phyloP scores from a whole-genome alignment of 768 basidiomycete species.

The Ephemerocybe angulata region DNA sequence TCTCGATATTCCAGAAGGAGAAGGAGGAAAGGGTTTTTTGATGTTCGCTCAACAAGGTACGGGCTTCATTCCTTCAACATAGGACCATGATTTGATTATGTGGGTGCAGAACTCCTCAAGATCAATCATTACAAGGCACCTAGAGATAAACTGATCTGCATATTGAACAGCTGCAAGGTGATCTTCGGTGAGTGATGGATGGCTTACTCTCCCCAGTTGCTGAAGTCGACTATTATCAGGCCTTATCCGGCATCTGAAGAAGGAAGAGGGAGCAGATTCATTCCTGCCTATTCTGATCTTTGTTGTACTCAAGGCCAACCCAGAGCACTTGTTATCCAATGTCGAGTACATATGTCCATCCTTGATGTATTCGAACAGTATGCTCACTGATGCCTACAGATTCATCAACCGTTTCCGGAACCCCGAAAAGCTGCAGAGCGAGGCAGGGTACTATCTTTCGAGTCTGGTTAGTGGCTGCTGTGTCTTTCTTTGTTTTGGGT shows the following conservation, averaged over 20 bases:
- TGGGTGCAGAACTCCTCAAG: constrained; percentile 75
- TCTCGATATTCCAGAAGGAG: constrained; percentile 81
- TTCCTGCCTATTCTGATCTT: constrained; percentile 95
- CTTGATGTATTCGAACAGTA: neutral
- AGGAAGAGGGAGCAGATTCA: constrained; percentile 87
- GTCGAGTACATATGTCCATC: constrained; percentile 64
- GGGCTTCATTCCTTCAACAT: neutral
- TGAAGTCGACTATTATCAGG: constrained; percentile 42
- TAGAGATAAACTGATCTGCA: constrained; percentile 95
- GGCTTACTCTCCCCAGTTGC: constrained; percentile 4
- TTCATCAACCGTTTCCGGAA: constrained; percentile 96
- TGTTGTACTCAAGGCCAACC: constrained; percentile 92
- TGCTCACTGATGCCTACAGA: constrained; percentile 42
- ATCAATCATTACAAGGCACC: constrained; percentile 99
- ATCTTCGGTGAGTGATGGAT: constrained; percentile 76
- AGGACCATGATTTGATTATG: neutral
- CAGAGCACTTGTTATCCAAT: constrained; percentile 89
- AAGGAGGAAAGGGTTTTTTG: constrained; percentile 75
- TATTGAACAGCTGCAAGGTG: constrained; percentile 97
- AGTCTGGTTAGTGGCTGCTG: constrained; percentile 63
- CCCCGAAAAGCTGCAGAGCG: constrained; percentile 84
- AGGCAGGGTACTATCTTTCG: constrained; percentile 95
- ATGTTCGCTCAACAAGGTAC: constrained; percentile 86
- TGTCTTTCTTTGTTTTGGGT: neutral
- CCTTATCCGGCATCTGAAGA: constrained; percentile 80